A percentile compares a stretch with the other conserved stretches of the same genome.
Conservation (phyloP, 495 filamentous ascomycete species). For the Oidiodendron maius region DNA sequence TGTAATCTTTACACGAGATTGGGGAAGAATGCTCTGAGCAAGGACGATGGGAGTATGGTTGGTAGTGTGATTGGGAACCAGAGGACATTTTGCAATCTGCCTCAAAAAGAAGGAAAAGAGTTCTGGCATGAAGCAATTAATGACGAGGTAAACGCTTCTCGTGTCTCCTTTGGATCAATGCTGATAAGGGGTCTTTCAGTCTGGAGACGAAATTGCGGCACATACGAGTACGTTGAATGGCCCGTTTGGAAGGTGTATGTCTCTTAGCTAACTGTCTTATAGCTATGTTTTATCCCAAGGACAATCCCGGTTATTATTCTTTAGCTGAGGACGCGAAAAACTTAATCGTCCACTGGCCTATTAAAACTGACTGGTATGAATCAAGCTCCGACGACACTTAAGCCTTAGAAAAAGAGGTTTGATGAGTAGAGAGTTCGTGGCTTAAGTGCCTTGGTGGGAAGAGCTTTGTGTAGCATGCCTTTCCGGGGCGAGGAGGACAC, state of each 20-base stretch:
- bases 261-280: slow-evolving; percentile 3
- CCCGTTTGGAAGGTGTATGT: not conserved
- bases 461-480: no score
- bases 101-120: slow-evolving; percentile 44
- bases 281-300: slow-evolving; percentile 74
- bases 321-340: slow-evolving; percentile 63
- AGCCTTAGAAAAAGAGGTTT: slow-evolving; percentile 7
- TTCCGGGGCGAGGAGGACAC: no score
- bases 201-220: slow-evolving; percentile 70
- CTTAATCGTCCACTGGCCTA: slow-evolving; percentile 52
- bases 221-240: slow-evolving; percentile 56
- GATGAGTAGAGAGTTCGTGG: not conserved
- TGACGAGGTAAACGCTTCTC: slow-evolving; percentile 36
- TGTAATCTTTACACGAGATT: slow-evolving; percentile 80
- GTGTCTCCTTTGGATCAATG: no score
- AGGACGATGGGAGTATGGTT: slow-evolving; percentile 32
- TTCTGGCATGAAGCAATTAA: slow-evolving; percentile 69
- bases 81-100: slow-evolving; percentile 81
- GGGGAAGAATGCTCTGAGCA: slow-evolving; percentile 50
- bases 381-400: slow-evolving; percentile 13
- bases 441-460: no score
- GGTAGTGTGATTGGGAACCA: slow-evolving; percentile 51
- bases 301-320: slow-evolving; percentile 72
- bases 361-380: slow-evolving; percentile 33
- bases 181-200: no score